Evolutionary conservation across 2,329 filamentous ascomycete genomes (phyloP), one percentile per base, ranked within the genome.

Genomic region (Pseudogymnoascus sp.): DNA sequence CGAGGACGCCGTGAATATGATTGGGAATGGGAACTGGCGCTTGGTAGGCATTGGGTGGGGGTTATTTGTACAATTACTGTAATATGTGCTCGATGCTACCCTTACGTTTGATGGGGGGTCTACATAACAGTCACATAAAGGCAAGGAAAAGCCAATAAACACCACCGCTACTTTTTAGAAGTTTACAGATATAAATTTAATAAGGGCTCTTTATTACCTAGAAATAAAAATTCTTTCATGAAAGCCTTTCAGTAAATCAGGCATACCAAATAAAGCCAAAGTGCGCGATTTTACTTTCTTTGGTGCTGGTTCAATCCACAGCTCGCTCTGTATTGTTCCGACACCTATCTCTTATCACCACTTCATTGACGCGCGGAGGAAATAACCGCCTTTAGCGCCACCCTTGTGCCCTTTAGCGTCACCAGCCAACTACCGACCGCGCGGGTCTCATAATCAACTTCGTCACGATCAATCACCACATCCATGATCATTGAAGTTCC

Each of bases 21-120:
- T 32, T 54, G n/a, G 28, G 28, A 54, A 54, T 54, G n/a, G 47
- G 47, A 32, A 54, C 47, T 54, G 47, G 47, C 47, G 47, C 28
- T 54, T 32, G 8, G 28, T 14, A 16, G 16, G 47, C 32, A 32
- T 32, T 12, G n/a, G 47, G 14, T 30, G 7, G 14, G 25, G 47
- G 47, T 18, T 32, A 18, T 54, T 32, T 54, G 47, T 54, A 20
- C n/a, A 32, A 32, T 54, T 54, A 32, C 47, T 54, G 28, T 54
- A 32, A 14, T 32, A 32, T 32, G 43, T 16, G 28, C 6, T 16
- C 7, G 22, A 30, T 30, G 14, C 7, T 50, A 8, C 22, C 8
- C 25, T 14, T 16, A 6, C 4, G n/a, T 50, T 5, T 28, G n/a
- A 16, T 14, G 22, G 7, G n/a, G 14, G 11, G 39, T 25, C 14